Percentiles rank a stretch among this genome's conserved stretches.
Evolutionary conservation across 306 rosid genomes (phyloP).

Genomic region (Quercus berberidifolia): DNA sequence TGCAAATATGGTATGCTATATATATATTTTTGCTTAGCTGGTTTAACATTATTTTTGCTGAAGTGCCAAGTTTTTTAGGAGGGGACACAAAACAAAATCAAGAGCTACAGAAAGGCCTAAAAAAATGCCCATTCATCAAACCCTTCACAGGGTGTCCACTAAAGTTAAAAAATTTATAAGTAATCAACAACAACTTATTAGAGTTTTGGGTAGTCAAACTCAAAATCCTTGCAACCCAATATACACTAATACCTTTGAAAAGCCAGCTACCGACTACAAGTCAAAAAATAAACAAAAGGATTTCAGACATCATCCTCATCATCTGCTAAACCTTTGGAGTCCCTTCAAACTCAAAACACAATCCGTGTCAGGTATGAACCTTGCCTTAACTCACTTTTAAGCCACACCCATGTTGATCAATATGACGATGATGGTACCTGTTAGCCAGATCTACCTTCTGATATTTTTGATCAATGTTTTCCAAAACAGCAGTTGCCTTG

Average conservation of each 20-base stretch:
- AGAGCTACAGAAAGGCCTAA: not conserved
- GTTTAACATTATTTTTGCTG: not conserved
- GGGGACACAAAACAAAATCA: not conserved
- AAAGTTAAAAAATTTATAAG: not conserved
- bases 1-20: not conserved
- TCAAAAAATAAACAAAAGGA: constrained; percentile 12
- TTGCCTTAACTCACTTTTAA: not conserved
- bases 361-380: constrained; percentile 14
- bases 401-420: too few species aligned
- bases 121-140: constrained; percentile 34
- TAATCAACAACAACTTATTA: not conserved
- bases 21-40: not conserved
- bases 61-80: too few species aligned
- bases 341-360: not conserved
- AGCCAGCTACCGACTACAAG: constrained; percentile 9
- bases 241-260: not conserved
- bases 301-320: too few species aligned
- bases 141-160: constrained; percentile 34
- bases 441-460: not conserved
- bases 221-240: not conserved
- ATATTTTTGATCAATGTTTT: constrained; percentile 37
- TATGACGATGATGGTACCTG: too few species aligned
- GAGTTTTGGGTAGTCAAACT: not conserved
- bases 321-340: not conserved
- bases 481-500: constrained; percentile 48